Percentiles rank a stretch among this genome's conserved stretches.
These are phyloP conservation scores for Populus pruinosa DNA, from an alignment of 345 rosid species.

Conservation along the genomic window DNA sequence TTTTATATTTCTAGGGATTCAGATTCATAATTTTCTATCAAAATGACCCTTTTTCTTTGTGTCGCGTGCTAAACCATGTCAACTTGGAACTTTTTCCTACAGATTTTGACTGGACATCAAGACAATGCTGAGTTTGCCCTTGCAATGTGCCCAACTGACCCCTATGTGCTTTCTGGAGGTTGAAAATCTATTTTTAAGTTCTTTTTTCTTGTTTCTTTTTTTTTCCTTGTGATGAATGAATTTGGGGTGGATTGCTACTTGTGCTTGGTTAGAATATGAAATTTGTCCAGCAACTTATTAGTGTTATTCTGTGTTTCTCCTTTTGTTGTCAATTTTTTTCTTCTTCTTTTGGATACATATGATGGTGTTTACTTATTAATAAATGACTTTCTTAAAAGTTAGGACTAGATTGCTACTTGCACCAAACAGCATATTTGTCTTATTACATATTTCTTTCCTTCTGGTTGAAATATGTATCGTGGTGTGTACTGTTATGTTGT, in stretches of 20 bases:
- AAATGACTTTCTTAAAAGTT: neutral
- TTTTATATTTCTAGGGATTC: neutral
- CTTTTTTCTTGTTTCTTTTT: no score
- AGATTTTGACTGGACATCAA: conserved; percentile 96
- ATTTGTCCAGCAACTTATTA: neutral
- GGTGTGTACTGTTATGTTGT: neutral
- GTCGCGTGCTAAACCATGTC: neutral
- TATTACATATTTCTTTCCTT: neutral
- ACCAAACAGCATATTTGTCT: neutral
- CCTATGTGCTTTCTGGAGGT: conserved; percentile 99
- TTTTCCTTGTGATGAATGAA: neutral
- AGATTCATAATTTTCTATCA: neutral
- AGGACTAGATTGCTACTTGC: neutral
- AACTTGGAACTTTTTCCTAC: conserved; percentile 23
- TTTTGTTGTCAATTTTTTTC: neutral
- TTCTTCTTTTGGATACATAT: neutral
- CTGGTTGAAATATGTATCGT: neutral
- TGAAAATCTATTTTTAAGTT: neutral
- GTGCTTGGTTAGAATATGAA: neutral
- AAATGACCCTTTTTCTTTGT: neutral
- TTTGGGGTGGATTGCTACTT: neutral
- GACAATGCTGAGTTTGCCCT: conserved; percentile 99
- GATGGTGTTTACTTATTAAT: neutral
- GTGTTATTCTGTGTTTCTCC: neutral
- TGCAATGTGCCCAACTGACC: conserved; percentile 97